Conservation (phyloP, 768 basidiomycete genomes). For the Tubosaeta sp. region DNA sequence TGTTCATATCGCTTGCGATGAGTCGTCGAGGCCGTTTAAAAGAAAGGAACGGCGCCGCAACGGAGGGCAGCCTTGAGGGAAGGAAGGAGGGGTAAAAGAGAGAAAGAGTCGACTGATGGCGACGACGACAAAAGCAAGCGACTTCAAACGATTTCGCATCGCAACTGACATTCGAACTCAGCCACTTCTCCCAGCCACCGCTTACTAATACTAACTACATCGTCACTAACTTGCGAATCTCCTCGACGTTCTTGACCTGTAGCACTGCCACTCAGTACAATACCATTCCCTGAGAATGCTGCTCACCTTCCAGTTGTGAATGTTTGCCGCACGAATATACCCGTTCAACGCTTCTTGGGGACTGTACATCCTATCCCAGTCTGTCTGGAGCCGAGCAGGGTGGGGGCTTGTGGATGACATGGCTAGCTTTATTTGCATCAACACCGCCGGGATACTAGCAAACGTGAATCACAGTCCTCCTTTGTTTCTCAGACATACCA, state of each 20-base stretch:
- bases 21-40: slow-evolving; percentile 4
- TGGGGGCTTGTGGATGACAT: not conserved
- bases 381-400: not conserved
- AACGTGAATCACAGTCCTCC: not conserved
- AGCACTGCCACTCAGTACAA: not conserved
- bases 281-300: not conserved
- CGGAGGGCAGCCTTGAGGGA: slow-evolving; percentile 17
- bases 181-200: not conserved
- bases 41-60: slow-evolving; percentile 29
- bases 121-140: slow-evolving; percentile 9
- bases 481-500: not conserved
- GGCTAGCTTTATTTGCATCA: not conserved
- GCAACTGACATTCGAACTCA: slow-evolving; percentile 22
- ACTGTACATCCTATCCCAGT: not conserved
- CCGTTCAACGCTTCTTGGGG: not conserved
- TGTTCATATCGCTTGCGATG: slow-evolving; percentile 20
- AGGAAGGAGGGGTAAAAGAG: slow-evolving; percentile 18
- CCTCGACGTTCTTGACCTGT: not conserved
- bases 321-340: not conserved
- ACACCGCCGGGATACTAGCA: not conserved
- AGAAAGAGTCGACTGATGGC: not conserved
- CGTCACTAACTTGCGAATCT: slow-evolving; percentile 20
- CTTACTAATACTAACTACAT: not conserved
- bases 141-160: not conserved
- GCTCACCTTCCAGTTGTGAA: not conserved